These are phyloP conservation scores for Neurospora sp. DNA, from an alignment of 495 filamentous ascomycete genomes.

Conservation along the genomic window DNA sequence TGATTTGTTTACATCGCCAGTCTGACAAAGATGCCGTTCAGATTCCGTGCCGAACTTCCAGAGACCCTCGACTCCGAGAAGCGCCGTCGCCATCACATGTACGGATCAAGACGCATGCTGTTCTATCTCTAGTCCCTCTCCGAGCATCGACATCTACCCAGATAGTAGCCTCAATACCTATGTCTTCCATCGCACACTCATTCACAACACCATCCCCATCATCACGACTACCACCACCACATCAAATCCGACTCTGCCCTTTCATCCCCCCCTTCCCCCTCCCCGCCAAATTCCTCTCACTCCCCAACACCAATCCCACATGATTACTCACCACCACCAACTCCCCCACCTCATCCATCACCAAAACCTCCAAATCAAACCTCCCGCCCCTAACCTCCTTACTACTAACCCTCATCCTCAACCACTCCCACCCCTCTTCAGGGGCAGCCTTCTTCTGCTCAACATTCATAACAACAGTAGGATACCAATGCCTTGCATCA, in stretches of 20 bases:
- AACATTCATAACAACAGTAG: conserved; percentile 59
- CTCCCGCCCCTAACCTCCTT: conserved; percentile 52
- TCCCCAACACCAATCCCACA: conserved; percentile 45
- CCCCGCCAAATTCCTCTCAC: conserved; percentile 21
- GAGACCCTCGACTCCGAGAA: background rate
- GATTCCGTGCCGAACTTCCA: background rate
- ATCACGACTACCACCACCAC: background rate
- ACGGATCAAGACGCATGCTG: background rate
- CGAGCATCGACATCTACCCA: background rate
- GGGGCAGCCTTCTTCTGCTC: conserved; percentile 58
- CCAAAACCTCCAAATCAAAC: conserved; percentile 53
- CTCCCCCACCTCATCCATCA: conserved; percentile 47
- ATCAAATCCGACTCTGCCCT: conserved; percentile 1
- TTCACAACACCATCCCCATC: background rate
- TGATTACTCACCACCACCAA: conserved; percentile 55
- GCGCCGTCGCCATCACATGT: background rate
- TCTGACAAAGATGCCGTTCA: background rate
- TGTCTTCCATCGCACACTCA: background rate
- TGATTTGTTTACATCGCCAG: background rate
- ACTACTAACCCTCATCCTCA: conserved; percentile 47
- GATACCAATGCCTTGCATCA: conserved; percentile 53
- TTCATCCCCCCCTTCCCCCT: conserved; percentile 3
- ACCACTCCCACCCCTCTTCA: conserved; percentile 48
- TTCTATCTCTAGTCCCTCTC: background rate
- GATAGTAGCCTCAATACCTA: background rate